Base-by-base conservation (phyloP, 148 eudicot genomes). In the Silene uniflora region DNA sequence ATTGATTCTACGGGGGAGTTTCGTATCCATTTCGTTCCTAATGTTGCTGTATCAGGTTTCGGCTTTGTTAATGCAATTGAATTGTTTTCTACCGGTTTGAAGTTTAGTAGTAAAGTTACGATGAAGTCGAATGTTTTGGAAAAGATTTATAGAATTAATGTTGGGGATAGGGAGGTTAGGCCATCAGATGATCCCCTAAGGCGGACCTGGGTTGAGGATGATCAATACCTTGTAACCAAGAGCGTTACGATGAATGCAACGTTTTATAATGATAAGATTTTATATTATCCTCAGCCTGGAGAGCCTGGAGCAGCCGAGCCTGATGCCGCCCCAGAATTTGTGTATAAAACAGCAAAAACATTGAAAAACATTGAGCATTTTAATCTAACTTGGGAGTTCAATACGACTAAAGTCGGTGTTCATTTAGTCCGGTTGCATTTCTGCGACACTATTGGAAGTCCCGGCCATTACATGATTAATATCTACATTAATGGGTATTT, bases 41-140 rank as follows among this genome's bases (percentile, higher is more conserved):
- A 59, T 39, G 1, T 7, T 6, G 44, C 10, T 39, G 44, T 39
- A 7, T 39, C 44, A 39, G 8, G 0, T 39, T 39, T 76, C 0
- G 92, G 87, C 55, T 89, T 87, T 65, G 79, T 85, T 23, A 89
- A 82, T 69, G 90, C 88, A 0, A 78, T 87, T n/a, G 92, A 89
- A 76, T 75, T 76, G 21, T 65, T 87, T 39, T 18, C 76, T 7
- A 80, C 81, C 6, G 69, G 72, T 1, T 27, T 49, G 13, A 66
- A 67, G 7, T 69, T 84, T 46, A 72, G 61, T 46, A 72, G 61
- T 74, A 6, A 6, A 6, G 71, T 76, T 8, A 10, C 44, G 74
- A 32, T 39, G 44, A 39, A 63, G 27, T 63, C 66, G 9, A 18
- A 35, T 17, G 65, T 70, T 75, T 13, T 80, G 63, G 75, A 80